phyloP scores from a whole-genome alignment of 73 alveolate species.

The Tetrahymena elliotti region DNA sequence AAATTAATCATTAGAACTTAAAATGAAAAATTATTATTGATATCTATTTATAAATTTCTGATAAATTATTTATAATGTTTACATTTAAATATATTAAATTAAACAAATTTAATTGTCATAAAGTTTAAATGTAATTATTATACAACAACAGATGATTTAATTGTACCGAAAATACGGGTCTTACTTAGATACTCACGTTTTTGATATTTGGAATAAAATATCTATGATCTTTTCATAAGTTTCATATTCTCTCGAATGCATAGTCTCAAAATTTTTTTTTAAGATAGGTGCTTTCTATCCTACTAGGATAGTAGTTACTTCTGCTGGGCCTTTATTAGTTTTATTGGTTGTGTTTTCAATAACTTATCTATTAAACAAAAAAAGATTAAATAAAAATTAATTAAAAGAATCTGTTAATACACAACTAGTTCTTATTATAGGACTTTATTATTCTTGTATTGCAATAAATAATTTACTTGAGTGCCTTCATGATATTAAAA shows the following conservation, averaged over 20 bases:
- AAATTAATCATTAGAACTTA: too few relatives aligned
- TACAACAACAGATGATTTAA: not conserved
- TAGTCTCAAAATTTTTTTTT: not conserved
- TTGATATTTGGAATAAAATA: not conserved
- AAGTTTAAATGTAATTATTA: not conserved
- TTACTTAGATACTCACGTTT: not conserved
- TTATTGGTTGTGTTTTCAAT: not conserved
- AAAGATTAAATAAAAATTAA: not conserved
- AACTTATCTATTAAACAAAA: not conserved
- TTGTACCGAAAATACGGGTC: not conserved
- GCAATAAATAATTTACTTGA: not conserved
- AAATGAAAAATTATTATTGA: too few relatives aligned
- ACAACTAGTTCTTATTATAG: not conserved
- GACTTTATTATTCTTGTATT: not conserved
- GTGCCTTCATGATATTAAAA: not conserved
- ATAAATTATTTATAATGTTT: not conserved
- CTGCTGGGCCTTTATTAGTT: not conserved
- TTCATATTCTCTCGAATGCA: not conserved
- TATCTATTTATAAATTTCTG: too few relatives aligned
- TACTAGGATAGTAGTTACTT: not conserved
- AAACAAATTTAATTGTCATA: not conserved
- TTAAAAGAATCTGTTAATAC: not conserved
- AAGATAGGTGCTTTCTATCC: not conserved
- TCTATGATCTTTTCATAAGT: not conserved
- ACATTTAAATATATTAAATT: not conserved